Evolutionary conservation across 371 early-diverging fungal genomes (phyloP).

Genomic region (Polyrhizophydium stewartii): DNA sequence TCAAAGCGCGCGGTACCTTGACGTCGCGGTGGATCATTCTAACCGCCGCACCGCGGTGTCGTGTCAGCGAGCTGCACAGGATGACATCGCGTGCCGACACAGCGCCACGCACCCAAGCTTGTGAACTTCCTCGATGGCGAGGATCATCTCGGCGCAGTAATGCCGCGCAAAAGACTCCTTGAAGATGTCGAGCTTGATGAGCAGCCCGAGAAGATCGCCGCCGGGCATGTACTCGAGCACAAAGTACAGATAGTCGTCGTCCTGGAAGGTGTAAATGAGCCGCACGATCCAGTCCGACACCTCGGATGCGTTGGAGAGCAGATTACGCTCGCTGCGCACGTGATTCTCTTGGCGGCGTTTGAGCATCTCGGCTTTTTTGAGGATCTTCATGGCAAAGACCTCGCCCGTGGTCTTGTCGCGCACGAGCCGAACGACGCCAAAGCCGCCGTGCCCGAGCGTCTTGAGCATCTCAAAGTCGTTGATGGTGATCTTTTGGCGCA

Average conservation of each 20-base stretch:
- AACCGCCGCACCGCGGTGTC: not conserved
- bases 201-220: conserved; percentile 31
- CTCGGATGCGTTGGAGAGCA: conserved; percentile 33
- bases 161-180: conserved; percentile 35
- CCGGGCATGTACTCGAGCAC: conserved; percentile 49
- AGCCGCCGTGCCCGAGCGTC: conserved; percentile 44
- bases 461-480: conserved; percentile 31
- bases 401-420: conserved; percentile 34
- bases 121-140: conserved; percentile 41
- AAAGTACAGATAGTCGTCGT: conserved; percentile 42
- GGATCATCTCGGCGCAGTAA: conserved; percentile 42
- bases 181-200: conserved; percentile 41
- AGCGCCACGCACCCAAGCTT: conserved; percentile 27
- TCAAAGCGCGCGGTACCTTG: conserved; percentile 16
- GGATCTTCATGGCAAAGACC: conserved; percentile 43
- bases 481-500: conserved; percentile 36
- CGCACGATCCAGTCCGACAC: conserved; percentile 42
- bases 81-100: too few species aligned
- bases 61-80: too few species aligned
- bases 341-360: conserved; percentile 34
- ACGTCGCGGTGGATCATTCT: conserved; percentile 38
- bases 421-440: conserved; percentile 45
- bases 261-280: conserved; percentile 43
- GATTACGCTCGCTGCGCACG: conserved; percentile 40
- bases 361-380: conserved; percentile 35